Conservation (phyloP, 257 asterid genomes). For the Rubia yunnanensis region DNA sequence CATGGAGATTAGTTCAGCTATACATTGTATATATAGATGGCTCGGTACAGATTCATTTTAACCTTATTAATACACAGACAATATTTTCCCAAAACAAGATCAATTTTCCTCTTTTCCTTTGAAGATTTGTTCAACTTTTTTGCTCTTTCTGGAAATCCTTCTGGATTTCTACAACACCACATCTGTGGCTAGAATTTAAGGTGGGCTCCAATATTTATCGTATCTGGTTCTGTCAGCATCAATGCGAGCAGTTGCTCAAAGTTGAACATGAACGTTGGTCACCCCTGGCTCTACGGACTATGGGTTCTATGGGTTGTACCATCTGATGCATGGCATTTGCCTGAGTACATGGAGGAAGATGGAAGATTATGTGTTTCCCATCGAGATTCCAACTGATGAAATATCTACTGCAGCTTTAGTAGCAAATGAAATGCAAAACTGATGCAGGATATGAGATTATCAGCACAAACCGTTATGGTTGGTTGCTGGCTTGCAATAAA, state of each 20-base stretch:
- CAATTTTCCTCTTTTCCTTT: no score
- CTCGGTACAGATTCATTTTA: no score
- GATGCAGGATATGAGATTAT: constrained; percentile 35
- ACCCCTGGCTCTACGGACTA: no score
- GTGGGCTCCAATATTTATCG: constrained; percentile 66
- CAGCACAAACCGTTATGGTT: constrained; percentile 88
- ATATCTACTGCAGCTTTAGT: constrained; percentile 25
- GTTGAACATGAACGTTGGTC: neutral
- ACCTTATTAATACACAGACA: no score
- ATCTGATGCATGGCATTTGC: constrained; percentile 76
- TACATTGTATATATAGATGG: no score
- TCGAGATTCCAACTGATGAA: constrained; percentile 34
- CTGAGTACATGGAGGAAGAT: constrained; percentile 73
- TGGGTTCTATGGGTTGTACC: constrained; percentile 98
- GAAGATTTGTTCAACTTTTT: no score
- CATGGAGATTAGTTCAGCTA: no score
- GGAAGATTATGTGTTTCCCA: constrained; percentile 42
- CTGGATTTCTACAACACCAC: no score
- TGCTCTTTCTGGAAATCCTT: no score
- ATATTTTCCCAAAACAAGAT: no score
- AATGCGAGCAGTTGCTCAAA: constrained; percentile 57
- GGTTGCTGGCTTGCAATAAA: constrained; percentile 99
- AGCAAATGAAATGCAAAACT: constrained; percentile 29
- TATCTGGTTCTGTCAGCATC: constrained; percentile 63
- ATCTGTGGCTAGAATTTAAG: constrained; percentile 71